phyloP scores from a whole-genome alignment of 768 basidiomycete species.

The Kwoniella europaea region DNA sequence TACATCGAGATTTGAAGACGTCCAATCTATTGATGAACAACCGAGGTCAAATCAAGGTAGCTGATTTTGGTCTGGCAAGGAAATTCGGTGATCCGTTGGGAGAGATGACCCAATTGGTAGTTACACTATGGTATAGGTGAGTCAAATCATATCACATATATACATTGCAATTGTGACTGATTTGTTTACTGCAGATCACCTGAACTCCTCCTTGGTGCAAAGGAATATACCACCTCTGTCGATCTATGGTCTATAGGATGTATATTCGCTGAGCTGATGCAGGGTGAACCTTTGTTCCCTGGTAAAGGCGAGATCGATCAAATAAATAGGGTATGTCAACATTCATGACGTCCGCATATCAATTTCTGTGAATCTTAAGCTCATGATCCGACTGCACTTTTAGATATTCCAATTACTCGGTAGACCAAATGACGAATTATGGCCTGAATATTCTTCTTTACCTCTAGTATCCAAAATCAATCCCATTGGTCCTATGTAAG shows the following conservation, averaged over 20 bases:
- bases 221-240: conserved; percentile 90
- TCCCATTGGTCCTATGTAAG: conserved; percentile 56
- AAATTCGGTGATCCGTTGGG: conserved; percentile 96
- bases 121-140: conserved; percentile 98
- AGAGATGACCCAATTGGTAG: conserved; percentile 95
- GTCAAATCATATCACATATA: conserved; percentile 47
- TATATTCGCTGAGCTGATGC: conserved; percentile 93
- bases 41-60: conserved; percentile 96
- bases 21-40: conserved; percentile 99
- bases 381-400: not conserved
- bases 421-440: conserved; percentile 80
- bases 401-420: conserved; percentile 91
- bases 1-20: conserved; percentile 96
- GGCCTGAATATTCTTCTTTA: conserved; percentile 81
- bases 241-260: conserved; percentile 99
- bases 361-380: not conserved
- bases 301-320: conserved; percentile 95
- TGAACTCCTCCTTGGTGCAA: conserved; percentile 90
- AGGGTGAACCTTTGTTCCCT: conserved; percentile 96
- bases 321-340: conserved; percentile 67
- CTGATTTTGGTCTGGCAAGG: conserved; percentile 95
- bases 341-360: not conserved
- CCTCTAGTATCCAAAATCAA: conserved; percentile 80
- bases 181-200: conserved; percentile 60
- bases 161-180: not conserved